Conservation (phyloP, 2,329 filamentous ascomycete species). For the Fonsecaea nubica region DNA sequence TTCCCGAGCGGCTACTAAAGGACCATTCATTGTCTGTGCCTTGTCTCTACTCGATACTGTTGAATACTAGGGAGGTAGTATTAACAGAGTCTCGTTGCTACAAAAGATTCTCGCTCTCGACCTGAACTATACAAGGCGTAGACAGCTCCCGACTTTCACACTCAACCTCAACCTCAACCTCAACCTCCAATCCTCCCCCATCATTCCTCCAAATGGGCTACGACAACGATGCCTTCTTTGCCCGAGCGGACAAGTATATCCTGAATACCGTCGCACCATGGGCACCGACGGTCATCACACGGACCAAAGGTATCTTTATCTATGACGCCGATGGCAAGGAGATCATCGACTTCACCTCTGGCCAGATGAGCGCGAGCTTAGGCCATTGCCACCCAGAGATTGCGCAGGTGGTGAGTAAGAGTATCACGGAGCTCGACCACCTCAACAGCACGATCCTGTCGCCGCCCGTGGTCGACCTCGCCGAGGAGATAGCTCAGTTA, state of each 20-base stretch:
- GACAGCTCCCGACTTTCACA: no score
- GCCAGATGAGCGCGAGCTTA: slow-evolving; percentile 66
- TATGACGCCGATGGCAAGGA: slow-evolving; percentile 53
- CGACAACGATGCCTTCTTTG: neutral
- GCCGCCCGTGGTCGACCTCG: slow-evolving; percentile 63
- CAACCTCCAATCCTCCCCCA: no score
- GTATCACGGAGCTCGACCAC: slow-evolving; percentile 62
- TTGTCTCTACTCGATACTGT: no score
- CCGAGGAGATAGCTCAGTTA: slow-evolving; percentile 57
- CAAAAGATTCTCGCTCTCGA: no score
- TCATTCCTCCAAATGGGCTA: neutral
- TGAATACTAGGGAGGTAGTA: no score
- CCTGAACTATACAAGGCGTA: no score
- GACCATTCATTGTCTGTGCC: no score
- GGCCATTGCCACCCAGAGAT: slow-evolving; percentile 66
- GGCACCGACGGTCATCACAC: slow-evolving; percentile 60
- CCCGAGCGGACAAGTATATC: slow-evolving; percentile 4
- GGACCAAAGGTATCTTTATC: slow-evolving; percentile 51
- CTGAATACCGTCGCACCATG: slow-evolving; percentile 50
- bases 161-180: no score
- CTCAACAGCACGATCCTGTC: slow-evolving; percentile 66
- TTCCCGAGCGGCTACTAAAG: no score
- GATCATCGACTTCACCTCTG: slow-evolving; percentile 66
- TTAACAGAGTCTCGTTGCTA: no score
- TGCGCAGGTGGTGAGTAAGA: slow-evolving; percentile 58